Evolutionary conservation across 331 rosid species (phyloP), one percentile per base, ranked within the genome.

Genomic region (Malus hybrid): DNA sequence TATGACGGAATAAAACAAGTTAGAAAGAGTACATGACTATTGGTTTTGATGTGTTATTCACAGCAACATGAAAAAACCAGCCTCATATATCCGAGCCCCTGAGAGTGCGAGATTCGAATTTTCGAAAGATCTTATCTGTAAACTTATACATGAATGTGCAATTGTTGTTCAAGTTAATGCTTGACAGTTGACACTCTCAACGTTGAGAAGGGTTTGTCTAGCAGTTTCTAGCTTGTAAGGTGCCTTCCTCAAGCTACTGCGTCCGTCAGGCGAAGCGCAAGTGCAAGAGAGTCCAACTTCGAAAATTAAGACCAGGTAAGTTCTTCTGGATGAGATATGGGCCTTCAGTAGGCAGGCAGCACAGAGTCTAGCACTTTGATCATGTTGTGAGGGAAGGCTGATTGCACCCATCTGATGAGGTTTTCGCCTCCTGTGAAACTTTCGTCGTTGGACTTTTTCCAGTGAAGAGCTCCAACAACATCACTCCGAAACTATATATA

Each of bases 371-470:
- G 71, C 57, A 84, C 84, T 63, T 81, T 72, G 42, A 52, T 39
- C 29, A 71, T 32, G 73, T 81, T 83, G 16, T 80, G 55, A 20
- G 85, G 88, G 8, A 82, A 63, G 73, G 83, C 75, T 68, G 84
- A 80, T 28, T 86, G 82, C 67, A 88, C 82, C 90, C 90, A 91
- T 68, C 68, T 85, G 71, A 76, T 72, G 31, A 91, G 83, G 85
- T 72, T 84, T 29, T 64, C 56, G 24, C 82, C 91, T 13, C 85
- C 93, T 6, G 42, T 75, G 82, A 91, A 89, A 19, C 78, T 57
- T 14, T 86, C 90, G 52, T 88, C 71, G 6, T 88, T 28, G 97
- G 91, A 12, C 87, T 80, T 71, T 74, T 91, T 32, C 96, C 90
- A 4, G 90, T 76, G 5, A 89, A 82, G 5, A 88, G 82, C 78